Evolutionary conservation across 306 rosid genomes (phyloP).

Genomic region (Malus asiatica): DNA sequence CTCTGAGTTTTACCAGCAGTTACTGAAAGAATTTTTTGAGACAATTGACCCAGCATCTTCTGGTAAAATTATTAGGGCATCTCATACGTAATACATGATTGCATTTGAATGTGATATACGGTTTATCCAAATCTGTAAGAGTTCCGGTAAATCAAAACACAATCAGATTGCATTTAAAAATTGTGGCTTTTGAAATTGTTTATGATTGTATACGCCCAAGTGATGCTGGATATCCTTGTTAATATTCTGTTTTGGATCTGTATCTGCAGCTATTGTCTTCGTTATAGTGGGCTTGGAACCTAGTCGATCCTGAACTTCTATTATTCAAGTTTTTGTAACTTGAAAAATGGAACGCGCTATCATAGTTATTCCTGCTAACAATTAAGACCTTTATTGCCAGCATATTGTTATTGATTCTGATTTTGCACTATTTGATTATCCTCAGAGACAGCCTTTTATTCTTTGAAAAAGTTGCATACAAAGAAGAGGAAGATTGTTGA

Average conservation of each 20-base stretch:
- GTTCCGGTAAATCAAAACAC: no score
- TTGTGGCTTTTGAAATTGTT: no score
- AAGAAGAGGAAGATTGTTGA: slow-evolving; percentile 83
- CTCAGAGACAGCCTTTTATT: slow-evolving; percentile 61
- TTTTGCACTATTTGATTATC: slow-evolving; percentile 7
- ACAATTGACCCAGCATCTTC: slow-evolving; percentile 23
- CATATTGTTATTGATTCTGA: not conserved
- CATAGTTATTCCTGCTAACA: not conserved
- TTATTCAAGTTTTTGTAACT: not conserved
- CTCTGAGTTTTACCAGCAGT: not conserved
- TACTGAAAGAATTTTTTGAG: slow-evolving; percentile 22
- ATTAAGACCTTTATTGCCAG: not conserved
- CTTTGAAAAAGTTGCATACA: slow-evolving; percentile 55
- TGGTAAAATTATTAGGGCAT: no score
- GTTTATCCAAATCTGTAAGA: no score
- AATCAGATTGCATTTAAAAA: no score
- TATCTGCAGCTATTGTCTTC: no score
- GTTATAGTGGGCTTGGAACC: not conserved
- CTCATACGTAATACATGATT: no score
- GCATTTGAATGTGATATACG: no score
- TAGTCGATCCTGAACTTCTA: not conserved
- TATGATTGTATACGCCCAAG: no score
- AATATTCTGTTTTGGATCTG: no score
- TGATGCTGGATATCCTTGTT: no score
- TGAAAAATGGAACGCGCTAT: not conserved